Percentiles rank a stretch among this genome's conserved stretches.
phyloP scores from a whole-genome alignment of 306 rosid genomes.

The Mucuna pruriens region DNA sequence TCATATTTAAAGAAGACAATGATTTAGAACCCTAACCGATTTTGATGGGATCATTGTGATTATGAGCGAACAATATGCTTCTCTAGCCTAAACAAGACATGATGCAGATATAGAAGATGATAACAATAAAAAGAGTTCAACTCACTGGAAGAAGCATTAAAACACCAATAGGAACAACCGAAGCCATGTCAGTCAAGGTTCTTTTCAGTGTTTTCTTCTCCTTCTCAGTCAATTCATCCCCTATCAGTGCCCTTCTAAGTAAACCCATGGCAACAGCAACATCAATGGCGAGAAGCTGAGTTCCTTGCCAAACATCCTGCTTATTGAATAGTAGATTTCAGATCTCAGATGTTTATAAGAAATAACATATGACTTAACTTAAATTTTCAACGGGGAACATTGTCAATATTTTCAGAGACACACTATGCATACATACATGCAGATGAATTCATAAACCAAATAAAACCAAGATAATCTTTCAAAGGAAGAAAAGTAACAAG shows the following conservation, averaged over 20 bases:
- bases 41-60: neutral
- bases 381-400: slow-evolving; percentile 3
- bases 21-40: slow-evolving; percentile 29
- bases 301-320: slow-evolving; percentile 99
- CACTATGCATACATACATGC: neutral
- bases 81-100: neutral
- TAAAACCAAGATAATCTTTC: slow-evolving; percentile 29
- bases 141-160: slow-evolving; percentile 98
- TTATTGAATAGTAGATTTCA: slow-evolving; percentile 31
- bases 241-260: slow-evolving; percentile 74
- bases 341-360: slow-evolving; percentile 36
- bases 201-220: slow-evolving; percentile 83
- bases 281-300: slow-evolving; percentile 91
- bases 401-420: slow-evolving; percentile 20
- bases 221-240: slow-evolving; percentile 90
- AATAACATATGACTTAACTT: neutral
- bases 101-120: slow-evolving; percentile 25
- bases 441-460: slow-evolving; percentile 28
- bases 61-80: slow-evolving; percentile 15
- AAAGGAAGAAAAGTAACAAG: slow-evolving; percentile 23
- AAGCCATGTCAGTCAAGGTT: slow-evolving; percentile 92
- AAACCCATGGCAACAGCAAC: slow-evolving; percentile 77
- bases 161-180: slow-evolving; percentile 92
- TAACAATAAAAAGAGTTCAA: slow-evolving; percentile 31
- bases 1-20: neutral